phyloP scores from a whole-genome alignment of 495 filamentous ascomycete genomes.

The Rhypophila decipiens region DNA sequence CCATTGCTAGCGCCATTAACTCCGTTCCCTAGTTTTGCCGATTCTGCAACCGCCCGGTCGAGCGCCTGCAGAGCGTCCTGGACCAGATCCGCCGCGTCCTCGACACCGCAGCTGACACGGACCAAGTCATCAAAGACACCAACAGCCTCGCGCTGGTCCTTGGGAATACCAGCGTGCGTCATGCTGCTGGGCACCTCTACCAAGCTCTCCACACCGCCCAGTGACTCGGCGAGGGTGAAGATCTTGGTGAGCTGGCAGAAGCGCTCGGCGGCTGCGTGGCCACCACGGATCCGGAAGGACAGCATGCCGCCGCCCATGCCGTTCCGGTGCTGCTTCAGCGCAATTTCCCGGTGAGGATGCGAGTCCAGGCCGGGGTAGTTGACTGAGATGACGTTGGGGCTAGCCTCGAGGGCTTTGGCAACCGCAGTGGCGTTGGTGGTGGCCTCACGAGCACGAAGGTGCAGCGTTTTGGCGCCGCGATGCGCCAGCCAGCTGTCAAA shows the following conservation, averaged over 20 bases:
- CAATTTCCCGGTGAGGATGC: constrained; percentile 79
- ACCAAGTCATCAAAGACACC: constrained; percentile 98
- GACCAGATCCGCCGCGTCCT: constrained; percentile 80
- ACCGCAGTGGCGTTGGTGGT: constrained; percentile 73
- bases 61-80: constrained; percentile 80
- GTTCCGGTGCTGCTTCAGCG: constrained; percentile 82
- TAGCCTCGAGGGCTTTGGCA: constrained; percentile 68
- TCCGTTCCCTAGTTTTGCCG: constrained; percentile 22
- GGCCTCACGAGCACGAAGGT: constrained; percentile 82
- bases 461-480: constrained; percentile 92
- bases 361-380: constrained; percentile 92
- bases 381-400: constrained; percentile 75
- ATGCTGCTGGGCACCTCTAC: constrained; percentile 89
- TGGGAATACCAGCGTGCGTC: constrained; percentile 94
- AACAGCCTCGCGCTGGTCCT: constrained; percentile 78
- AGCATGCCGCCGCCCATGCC: constrained; percentile 98
- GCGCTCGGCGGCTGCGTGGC: constrained; percentile 74
- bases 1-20: constrained; percentile 8
- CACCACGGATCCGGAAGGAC: constrained; percentile 88
- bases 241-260: constrained; percentile 88
- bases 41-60: constrained; percentile 58
- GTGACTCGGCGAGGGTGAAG: constrained; percentile 87
- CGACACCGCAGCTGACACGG: constrained; percentile 85
- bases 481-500: constrained; percentile 99
- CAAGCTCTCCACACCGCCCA: constrained; percentile 89